Evolutionary conservation across 140 eudicot genomes (phyloP).

Genomic region (Erigeron philadelphicus): DNA sequence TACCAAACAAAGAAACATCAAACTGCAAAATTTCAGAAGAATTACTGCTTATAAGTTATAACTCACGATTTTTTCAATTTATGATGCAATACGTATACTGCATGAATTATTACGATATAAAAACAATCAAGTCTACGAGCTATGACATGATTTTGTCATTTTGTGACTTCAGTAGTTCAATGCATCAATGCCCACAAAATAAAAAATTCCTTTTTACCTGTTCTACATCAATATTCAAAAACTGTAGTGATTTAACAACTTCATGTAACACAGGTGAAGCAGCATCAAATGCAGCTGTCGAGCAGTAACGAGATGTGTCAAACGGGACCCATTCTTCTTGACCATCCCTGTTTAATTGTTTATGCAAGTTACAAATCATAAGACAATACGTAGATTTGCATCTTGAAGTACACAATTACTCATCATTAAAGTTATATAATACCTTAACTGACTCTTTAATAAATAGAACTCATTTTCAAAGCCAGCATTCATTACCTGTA

Average conservation of each 20-base stretch:
- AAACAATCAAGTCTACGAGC: neutral
- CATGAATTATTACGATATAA: neutral
- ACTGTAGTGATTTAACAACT: constrained; percentile 52
- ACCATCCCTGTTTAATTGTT: constrained; percentile 50
- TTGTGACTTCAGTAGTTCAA: neutral
- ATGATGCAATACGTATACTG: neutral
- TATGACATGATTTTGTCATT: neutral
- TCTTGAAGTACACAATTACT: constrained; percentile 3
- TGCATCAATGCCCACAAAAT: neutral
- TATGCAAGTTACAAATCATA: constrained; percentile 5
- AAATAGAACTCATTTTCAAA: constrained; percentile 87
- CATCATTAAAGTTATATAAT: constrained; percentile 20
- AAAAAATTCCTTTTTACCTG: constrained; percentile 51
- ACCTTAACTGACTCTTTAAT: constrained; percentile 61
- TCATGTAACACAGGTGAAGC: constrained; percentile 78
- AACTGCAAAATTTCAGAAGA: neutral
- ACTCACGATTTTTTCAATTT: neutral
- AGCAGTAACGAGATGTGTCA: constrained; percentile 73
- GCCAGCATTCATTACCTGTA: constrained; percentile 91
- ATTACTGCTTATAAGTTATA: neutral
- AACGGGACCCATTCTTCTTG: constrained; percentile 85
- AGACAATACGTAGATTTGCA: neutral
- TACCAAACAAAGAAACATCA: constrained; percentile 21
- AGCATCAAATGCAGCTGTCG: constrained; percentile 73
- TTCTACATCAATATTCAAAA: constrained; percentile 67